Percentiles rank a stretch among this genome's conserved stretches.
phyloP scores from a whole-genome alignment of 2,329 filamentous ascomycete genomes.

The Lecanosticta acicola region DNA sequence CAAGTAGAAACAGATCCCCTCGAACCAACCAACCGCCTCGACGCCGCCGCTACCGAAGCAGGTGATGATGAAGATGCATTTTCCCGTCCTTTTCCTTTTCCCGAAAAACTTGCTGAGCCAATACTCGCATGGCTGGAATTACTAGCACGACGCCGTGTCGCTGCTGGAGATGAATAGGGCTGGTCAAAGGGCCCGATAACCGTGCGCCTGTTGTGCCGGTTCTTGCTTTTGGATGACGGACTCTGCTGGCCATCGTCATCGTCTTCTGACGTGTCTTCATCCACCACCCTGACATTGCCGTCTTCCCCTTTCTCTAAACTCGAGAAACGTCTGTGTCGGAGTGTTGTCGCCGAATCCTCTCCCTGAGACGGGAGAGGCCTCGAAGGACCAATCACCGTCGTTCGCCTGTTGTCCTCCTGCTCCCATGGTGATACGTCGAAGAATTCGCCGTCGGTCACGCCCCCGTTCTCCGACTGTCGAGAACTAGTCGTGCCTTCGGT shows the following conservation, averaged over 20 bases:
- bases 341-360: constrained; percentile 1
- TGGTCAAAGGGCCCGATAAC: constrained; percentile 14
- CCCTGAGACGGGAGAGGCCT: background rate
- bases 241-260: background rate
- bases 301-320: constrained; percentile 16
- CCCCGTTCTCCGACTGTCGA: constrained; percentile 6
- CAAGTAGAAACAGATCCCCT: constrained; percentile 1
- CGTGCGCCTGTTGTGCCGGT: constrained; percentile 14
- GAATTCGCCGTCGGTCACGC: constrained; percentile 8
- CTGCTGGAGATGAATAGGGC: background rate
- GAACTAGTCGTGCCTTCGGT: constrained; percentile 3
- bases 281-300: constrained; percentile 13
- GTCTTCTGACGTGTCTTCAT: constrained; percentile 4
- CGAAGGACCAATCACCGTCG: constrained; percentile 17
- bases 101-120: background rate
- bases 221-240: constrained; percentile 4
- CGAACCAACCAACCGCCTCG: background rate
- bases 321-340: constrained; percentile 14
- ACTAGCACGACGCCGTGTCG: background rate
- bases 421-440: constrained; percentile 16
- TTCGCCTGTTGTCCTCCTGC: constrained; percentile 10
- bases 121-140: background rate
- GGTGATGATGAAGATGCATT: constrained; percentile 4
- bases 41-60: constrained; percentile 10
- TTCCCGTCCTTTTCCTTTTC: constrained; percentile 4